Base-by-base conservation (phyloP, 2,329 filamentous ascomycete genomes). In the Sphaceloma murrayae region DNA sequence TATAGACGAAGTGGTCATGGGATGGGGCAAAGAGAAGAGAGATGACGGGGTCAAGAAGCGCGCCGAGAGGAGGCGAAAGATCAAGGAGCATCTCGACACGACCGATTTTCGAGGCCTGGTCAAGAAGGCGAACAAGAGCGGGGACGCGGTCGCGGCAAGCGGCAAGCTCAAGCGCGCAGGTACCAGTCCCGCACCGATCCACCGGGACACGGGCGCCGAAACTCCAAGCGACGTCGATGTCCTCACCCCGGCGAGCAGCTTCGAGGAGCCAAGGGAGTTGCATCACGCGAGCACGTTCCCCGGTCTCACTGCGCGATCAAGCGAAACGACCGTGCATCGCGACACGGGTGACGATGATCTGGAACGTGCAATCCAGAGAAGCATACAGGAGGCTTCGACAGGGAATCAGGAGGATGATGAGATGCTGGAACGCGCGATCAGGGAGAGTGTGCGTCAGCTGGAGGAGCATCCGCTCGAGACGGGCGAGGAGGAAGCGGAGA, bases 381-480 rank as follows among this genome's bases (percentile, higher is more conserved):
- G 81, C 1, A 80, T 91, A 1, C 65, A 67, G 5, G 74, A 82
- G 56, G 86, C 82, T 0, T 87, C 82, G 0, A 70, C 67, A 1
- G 84, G 85, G 8, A 71, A 89, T 50, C 57, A 69, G 0, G 70
- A 76, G 14, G 82, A 91, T 58, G 85, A 91, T 54, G 22, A 34
- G 22, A 17, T 74, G 47, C 71, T 93, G 36, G 85, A 87, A 56
- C 70, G 75, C 14, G 84, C 84, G 1, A 82, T 93, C 40, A 72
- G 82, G 10, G 78, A 29, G 39, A 34, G 16, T 5, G 30, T 39
- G 40, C 13, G 17, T 5, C 22, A 26, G 26, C 19, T 39, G 3
- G 18, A 24, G 13, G 32, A 27, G 22, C 39, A 14, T 13, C 45
- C 30, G 8, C n/a, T 38, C 6, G 42, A 45, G n/a, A 32, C 19